Percentiles rank a stretch among this genome's conserved stretches.
Evolutionary conservation across 306 rosid genomes (phyloP).

Genomic region (Acacia melanoxylon): DNA sequence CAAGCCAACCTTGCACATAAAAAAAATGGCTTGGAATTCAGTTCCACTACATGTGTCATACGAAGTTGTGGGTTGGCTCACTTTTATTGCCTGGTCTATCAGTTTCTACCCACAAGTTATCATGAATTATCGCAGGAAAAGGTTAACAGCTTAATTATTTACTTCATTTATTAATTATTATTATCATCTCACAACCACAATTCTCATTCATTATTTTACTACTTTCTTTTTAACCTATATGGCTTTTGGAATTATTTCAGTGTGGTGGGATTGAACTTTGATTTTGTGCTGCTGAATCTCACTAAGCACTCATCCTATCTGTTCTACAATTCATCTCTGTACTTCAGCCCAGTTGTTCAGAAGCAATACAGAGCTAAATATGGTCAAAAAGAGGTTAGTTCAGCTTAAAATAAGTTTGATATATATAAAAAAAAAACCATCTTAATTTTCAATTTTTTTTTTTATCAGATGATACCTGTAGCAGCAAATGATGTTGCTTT

Average conservation of each 20-base stretch:
- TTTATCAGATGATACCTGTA: constrained; percentile 91
- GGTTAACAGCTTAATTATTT: constrained; percentile 37
- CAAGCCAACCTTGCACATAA: background rate
- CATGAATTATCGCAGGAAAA: constrained; percentile 76
- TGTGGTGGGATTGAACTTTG: constrained; percentile 91
- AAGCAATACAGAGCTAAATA: constrained; percentile 67
- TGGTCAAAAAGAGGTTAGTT: constrained; percentile 66
- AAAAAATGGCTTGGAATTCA: constrained; percentile 83
- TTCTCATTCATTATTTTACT: background rate
- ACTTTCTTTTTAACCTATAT: background rate
- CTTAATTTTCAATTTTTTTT: background rate
- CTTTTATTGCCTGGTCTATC: constrained; percentile 74
- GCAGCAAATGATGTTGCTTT: constrained; percentile 96
- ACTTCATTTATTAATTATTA: too few species aligned
- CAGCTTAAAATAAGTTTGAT: background rate
- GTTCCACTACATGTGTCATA: constrained; percentile 60
- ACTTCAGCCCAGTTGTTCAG: constrained; percentile 71
- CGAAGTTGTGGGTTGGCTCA: constrained; percentile 79
- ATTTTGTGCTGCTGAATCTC: constrained; percentile 78
- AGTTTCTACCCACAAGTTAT: constrained; percentile 85
- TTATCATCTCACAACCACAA: background rate
- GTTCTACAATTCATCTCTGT: constrained; percentile 76
- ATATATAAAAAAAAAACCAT: too few species aligned
- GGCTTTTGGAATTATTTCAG: constrained; percentile 33
- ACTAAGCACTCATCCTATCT: constrained; percentile 85